Conservation (phyloP, 306 rosid species). For the Fragaria ananassa region DNA sequence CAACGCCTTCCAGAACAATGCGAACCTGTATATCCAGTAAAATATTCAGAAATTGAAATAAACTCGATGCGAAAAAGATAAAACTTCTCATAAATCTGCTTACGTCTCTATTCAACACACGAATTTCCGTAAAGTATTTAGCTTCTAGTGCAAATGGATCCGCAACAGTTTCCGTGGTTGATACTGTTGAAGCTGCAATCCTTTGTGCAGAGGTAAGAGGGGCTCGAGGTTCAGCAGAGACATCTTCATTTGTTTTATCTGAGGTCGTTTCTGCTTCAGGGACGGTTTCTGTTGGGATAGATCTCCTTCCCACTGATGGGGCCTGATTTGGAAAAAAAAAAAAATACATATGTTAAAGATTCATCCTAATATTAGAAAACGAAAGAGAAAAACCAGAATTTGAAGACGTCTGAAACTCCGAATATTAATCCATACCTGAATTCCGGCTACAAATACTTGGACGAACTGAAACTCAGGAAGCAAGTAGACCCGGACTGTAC, state of each 20-base stretch:
- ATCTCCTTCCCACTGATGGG: conserved; percentile 93
- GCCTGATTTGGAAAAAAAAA: conserved; percentile 43
- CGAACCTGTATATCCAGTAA: conserved; percentile 66
- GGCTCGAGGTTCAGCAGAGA: conserved; percentile 61
- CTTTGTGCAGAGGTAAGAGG: conserved; percentile 94
- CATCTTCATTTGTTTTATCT: conserved; percentile 65
- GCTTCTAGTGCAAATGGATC: conserved; percentile 88
- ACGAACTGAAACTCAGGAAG: conserved; percentile 95
- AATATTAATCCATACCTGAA: conserved; percentile 51
- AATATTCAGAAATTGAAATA: conserved; percentile 29
- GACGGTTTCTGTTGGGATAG: conserved; percentile 45
- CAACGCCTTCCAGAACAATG: conserved; percentile 89
- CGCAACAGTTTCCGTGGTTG: conserved; percentile 52
- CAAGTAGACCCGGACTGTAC: conserved; percentile 75
- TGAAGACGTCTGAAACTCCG: neutral
- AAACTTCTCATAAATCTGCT: conserved; percentile 23
- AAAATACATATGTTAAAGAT: conserved; percentile 8
- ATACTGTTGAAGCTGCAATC: conserved; percentile 63
- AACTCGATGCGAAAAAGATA: conserved; percentile 17
- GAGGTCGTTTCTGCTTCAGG: conserved; percentile 50
- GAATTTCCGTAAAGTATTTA: conserved; percentile 92
- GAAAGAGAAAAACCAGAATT: neutral
- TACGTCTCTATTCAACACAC: conserved; percentile 83
- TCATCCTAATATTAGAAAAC: neutral
- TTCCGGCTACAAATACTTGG: conserved; percentile 89